Percentiles rank a stretch among this genome's conserved stretches.
phyloP scores from a whole-genome alignment of 257 asterid species.

The Thymus mandschuricus region DNA sequence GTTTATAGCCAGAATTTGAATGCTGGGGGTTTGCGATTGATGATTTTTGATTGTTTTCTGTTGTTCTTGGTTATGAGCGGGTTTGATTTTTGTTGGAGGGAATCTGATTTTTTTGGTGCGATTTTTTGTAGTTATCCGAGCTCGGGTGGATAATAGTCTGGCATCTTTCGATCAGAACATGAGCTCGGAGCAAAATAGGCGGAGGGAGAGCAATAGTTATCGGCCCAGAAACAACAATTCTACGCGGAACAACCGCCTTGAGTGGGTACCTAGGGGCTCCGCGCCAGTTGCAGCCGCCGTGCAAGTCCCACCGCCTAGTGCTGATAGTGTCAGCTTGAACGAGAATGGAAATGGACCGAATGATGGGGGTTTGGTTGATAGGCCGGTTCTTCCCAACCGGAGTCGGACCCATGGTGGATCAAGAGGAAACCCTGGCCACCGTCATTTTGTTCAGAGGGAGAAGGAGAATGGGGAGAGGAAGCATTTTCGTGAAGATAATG shows the following conservation, averaged over 20 bases:
- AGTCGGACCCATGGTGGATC: slow-evolving; percentile 45
- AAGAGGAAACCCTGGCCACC: slow-evolving; percentile 38
- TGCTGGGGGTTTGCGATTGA: slow-evolving; percentile 16
- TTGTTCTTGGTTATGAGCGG: neutral
- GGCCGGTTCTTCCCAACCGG: slow-evolving; percentile 35
- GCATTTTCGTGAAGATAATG: slow-evolving; percentile 32
- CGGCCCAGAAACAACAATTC: slow-evolving; percentile 58
- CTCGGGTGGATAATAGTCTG: slow-evolving; percentile 35
- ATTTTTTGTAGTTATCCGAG: slow-evolving; percentile 30
- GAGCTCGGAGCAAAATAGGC: slow-evolving; percentile 68
- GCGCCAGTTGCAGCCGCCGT: slow-evolving; percentile 35
- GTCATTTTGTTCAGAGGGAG: slow-evolving; percentile 47
- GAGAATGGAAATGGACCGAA: slow-evolving; percentile 29
- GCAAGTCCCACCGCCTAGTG: slow-evolving; percentile 37
- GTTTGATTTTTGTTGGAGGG: slow-evolving; percentile 15
- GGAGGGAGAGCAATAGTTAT: slow-evolving; percentile 52
- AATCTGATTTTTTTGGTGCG: neutral
- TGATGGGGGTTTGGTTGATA: slow-evolving; percentile 37
- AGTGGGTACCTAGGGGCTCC: slow-evolving; percentile 83
- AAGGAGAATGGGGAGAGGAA: slow-evolving; percentile 53
- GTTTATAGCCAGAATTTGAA: neutral
- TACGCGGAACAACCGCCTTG: slow-evolving; percentile 53
- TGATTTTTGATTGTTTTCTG: neutral
- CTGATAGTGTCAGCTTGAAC: slow-evolving; percentile 32
- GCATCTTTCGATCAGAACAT: slow-evolving; percentile 54